phyloP scores from a whole-genome alignment of 2,329 filamentous ascomycete species.

The Oidium heveae region DNA sequence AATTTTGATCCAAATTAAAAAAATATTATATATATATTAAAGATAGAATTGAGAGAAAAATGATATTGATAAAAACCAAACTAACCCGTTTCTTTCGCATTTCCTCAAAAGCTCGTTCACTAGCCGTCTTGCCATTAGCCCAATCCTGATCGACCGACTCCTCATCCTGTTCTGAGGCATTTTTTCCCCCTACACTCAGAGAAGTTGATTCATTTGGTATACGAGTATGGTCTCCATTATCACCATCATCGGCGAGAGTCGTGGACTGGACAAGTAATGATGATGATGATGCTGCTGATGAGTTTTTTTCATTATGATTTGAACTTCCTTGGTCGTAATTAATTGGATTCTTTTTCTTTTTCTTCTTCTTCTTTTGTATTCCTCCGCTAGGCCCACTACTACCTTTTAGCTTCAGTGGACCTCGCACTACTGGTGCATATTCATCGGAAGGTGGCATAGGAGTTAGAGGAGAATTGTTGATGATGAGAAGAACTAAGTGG shows the following conservation, averaged over 20 bases:
- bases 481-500: background rate
- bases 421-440: conserved; percentile 37
- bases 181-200: background rate
- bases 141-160: conserved; percentile 7
- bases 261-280: conserved; percentile 2
- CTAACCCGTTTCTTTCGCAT: conserved; percentile 52
- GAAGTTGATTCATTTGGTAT: background rate
- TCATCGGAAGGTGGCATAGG: conserved; percentile 31
- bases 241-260: conserved; percentile 3
- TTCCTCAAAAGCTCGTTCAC: conserved; percentile 63
- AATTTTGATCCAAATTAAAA: no score
- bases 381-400: conserved; percentile 32
- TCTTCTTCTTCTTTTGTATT: conserved; percentile 31
- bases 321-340: background rate
- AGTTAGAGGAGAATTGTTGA: background rate
- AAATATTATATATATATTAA: no score
- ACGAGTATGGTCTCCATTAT: conserved; percentile 7
- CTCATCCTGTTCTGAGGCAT: conserved; percentile 1
- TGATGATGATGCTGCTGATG: no score
- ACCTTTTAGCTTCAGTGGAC: conserved; percentile 71
- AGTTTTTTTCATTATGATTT: background rate
- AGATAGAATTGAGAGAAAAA: conserved; percentile 1
- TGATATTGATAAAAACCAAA: conserved; percentile 5
- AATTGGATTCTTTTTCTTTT: conserved; percentile 1
- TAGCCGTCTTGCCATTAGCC: conserved; percentile 44